These are phyloP conservation scores for Clarkia xantiana DNA, from an alignment of 345 rosid genomes.

Conservation along the genomic window DNA sequence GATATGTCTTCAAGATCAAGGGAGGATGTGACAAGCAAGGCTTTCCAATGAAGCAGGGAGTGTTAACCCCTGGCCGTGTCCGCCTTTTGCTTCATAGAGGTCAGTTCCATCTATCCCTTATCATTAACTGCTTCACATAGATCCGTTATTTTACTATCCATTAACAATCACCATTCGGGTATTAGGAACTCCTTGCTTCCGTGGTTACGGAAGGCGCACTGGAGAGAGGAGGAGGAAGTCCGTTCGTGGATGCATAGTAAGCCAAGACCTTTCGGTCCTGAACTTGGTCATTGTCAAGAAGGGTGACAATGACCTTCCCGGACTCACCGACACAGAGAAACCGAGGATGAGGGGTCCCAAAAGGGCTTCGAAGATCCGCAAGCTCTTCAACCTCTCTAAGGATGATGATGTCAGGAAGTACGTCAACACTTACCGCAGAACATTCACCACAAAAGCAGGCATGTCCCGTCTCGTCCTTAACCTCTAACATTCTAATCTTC, in stretches of 20 bases:
- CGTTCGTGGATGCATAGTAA: slow-evolving; percentile 80
- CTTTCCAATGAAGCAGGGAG: slow-evolving; percentile 85
- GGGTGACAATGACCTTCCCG: slow-evolving; percentile 71
- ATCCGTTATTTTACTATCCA: no score
- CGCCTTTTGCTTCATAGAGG: slow-evolving; percentile 68
- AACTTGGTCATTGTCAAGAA: slow-evolving; percentile 80
- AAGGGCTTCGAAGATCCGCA: slow-evolving; percentile 78
- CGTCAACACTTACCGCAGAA: slow-evolving; percentile 70
- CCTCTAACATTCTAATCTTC: no score
- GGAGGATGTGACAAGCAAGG: slow-evolving; percentile 89
- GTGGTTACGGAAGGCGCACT: slow-evolving; percentile 61
- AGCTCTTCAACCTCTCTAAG: slow-evolving; percentile 65
- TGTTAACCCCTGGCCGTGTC: slow-evolving; percentile 63
- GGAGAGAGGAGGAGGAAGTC: slow-evolving; percentile 81
- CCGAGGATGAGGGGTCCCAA: slow-evolving; percentile 93
- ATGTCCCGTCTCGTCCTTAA: not conserved
- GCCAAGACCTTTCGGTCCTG: slow-evolving; percentile 70
- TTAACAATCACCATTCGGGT: not conserved
- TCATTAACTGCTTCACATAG: no score
- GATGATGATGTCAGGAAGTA: slow-evolving; percentile 86
- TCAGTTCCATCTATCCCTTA: not conserved
- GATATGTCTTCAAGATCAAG: slow-evolving; percentile 68
- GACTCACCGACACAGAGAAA: slow-evolving; percentile 72
- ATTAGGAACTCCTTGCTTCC: slow-evolving; percentile 69
- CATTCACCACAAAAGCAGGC: slow-evolving; percentile 63